Percentiles rank a stretch among this genome's conserved stretches.
Conservation (phyloP, 169 alveolate species). For the Cytauxzoon felis region DNA sequence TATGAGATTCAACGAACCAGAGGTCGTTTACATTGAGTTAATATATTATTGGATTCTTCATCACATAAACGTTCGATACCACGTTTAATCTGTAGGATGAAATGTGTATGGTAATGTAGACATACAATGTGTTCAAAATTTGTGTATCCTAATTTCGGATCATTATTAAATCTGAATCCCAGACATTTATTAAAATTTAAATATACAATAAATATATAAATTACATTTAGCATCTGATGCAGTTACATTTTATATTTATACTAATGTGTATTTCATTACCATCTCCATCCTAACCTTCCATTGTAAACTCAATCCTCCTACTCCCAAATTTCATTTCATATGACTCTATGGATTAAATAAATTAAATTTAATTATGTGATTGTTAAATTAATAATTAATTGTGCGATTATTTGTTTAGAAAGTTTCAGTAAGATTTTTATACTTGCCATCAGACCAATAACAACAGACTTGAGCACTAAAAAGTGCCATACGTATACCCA, state of each 20-base stretch:
- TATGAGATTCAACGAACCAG: conserved; percentile 13
- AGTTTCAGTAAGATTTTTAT: neutral
- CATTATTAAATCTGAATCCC: conserved; percentile 6
- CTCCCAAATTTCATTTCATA: too few relatives aligned
- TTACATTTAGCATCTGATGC: too few relatives aligned
- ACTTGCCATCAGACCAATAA: conserved; percentile 49
- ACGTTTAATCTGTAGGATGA: conserved; percentile 23
- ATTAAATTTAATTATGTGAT: too few relatives aligned
- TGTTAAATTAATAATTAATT: too few relatives aligned
- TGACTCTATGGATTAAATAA: too few relatives aligned
- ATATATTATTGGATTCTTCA: conserved; percentile 6
- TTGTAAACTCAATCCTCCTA: too few relatives aligned
- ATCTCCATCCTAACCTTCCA: too few relatives aligned
- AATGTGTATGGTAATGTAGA: neutral
- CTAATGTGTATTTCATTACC: too few relatives aligned
- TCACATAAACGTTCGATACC: conserved; percentile 41
- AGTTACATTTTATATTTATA: too few relatives aligned
- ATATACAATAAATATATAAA: too few relatives aligned
- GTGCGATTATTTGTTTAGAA: too few relatives aligned
- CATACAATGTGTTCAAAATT: conserved; percentile 22
- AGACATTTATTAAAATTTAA: too few relatives aligned
- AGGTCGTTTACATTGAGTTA: conserved; percentile 22
- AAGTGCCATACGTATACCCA: conserved; percentile 51
- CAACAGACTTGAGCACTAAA: conserved; percentile 19
- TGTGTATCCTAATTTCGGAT: conserved; percentile 20